Evolutionary conservation across 805 yeast genomes (phyloP), one percentile per base, ranked within the genome.

Genomic region (Lachancea fermentati): DNA sequence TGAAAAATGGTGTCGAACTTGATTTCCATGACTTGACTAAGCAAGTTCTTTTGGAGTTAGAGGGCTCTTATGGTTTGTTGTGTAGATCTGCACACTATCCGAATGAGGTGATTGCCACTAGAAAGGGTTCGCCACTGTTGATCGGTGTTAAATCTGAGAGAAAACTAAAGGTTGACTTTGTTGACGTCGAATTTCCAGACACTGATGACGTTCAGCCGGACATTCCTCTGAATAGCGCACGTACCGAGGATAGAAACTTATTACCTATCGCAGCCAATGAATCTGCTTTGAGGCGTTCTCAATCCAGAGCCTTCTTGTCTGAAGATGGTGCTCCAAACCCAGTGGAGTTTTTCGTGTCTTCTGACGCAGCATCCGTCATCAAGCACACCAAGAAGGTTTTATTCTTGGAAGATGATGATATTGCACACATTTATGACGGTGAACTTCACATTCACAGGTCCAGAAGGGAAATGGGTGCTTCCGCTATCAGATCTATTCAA

Each of bases 381-480:
- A 91, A 89, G 67, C 96, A 93, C 70, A 93, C 99, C 56, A 93
- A 89, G 69, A 93, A 93, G 69, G 98, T 93, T 22, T 73, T 93
- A 55, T 91, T 85, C 68, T 75, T 93, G 58, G 97, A 93, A 69
- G 99, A 93, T 66, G 97, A 93, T 61, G 99, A 93, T 68, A 88
- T 93, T 65, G 99, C 97, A 30, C 99, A 93, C 65, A 88, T 93
- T 51, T 88, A 84, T 65, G 95, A 88, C 60, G 99, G 99, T 65
- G 97, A 93, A 71, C 75, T 93, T 63, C 99, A 93, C 67, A 93
- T 93, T 49, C 99, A 93, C 70, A 84, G 99, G 67, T 95, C 95
- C 41, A 79, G 86, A 60, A 84, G 81, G 60, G 85, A 79, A 49
- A 87, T 81, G 15, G 88, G 86, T 53, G 89, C 84, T 58, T 81